Evolutionary conservation across 345 rosid genomes (phyloP), one percentile per base, ranked within the genome.

Genomic region (Eucalyptus globulus): DNA sequence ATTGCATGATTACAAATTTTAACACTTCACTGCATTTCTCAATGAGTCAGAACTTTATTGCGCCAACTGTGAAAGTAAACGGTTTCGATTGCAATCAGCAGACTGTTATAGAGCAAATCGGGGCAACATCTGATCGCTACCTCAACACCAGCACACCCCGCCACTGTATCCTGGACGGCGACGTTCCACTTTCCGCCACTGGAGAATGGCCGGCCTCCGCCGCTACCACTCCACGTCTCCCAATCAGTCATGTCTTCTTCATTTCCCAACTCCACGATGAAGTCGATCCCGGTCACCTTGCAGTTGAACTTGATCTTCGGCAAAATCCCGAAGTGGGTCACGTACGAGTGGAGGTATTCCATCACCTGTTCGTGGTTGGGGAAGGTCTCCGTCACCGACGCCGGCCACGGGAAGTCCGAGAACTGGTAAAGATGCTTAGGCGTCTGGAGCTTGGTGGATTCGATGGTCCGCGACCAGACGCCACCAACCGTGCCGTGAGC

Each of bases 391-490:
- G 13, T 88, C 19, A 90, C 92, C 0, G 89, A 80, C 87, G 47
- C 27, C 2, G 93, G 94, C 95, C 95, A 94, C 1, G 90, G 76
- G 80, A 91, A 93, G 89, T 94, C 94, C 3, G 94, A 91, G 87
- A 94, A 94, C 88, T 90, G 91, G 88, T 93, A 93, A 45, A 88
- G 88, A 16, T 54, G 72, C 90, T 91, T 91, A 56, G 93, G 93
- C 4, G 94, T 87, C 88, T 93, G 95, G 43, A 93, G 93, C 90
- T 86, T 92, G 45, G 94, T 93, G 69, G 94, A 91, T 86, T 89
- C 89, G 3, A 90, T 56, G 80, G 93, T 91, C 45, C 90, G 90
- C 43, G 88, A 53, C 94, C 94, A 94, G 53, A 91, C 86, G 9
- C 94, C 94, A 8, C 94, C 94, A 21, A 91, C 49, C 43, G n/a